A percentile compares a stretch with the other conserved stretches of the same genome.
phyloP scores from a whole-genome alignment of 2,329 filamentous ascomycete species.

The Sporothrix luriei region DNA sequence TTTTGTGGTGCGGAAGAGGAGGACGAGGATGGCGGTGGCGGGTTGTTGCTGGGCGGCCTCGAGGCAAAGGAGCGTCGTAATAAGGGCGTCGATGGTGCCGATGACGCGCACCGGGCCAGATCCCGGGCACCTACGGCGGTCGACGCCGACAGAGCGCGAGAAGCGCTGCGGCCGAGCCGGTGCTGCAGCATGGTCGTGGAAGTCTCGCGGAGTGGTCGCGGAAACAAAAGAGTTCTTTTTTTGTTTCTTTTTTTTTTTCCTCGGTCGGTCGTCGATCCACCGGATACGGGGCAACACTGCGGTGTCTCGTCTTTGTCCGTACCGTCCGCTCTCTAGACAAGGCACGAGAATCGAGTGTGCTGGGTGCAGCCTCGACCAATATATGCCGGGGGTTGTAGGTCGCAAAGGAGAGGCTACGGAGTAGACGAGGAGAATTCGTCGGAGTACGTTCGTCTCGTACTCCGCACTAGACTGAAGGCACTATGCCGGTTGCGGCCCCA shows the following conservation, averaged over 20 bases:
- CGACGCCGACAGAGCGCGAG: slow-evolving; percentile 19
- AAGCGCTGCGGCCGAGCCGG: slow-evolving; percentile 24
- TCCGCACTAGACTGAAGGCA: slow-evolving; percentile 1
- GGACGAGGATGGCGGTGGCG: slow-evolving; percentile 5
- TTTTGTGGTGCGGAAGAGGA: background rate
- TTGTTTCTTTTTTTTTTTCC: background rate
- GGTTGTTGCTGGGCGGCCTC: slow-evolving; percentile 29
- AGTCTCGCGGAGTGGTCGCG: slow-evolving; percentile 5
- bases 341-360: background rate
- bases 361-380: background rate
- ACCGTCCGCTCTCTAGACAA: background rate
- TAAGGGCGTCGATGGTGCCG: background rate
- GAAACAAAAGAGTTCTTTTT: no score
- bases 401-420: background rate
- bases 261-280: slow-evolving; percentile 2
- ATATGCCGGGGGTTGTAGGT: background rate
- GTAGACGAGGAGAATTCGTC: background rate
- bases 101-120: background rate
- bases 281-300: background rate
- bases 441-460: background rate
- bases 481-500: slow-evolving; percentile 23
- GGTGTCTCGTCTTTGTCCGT: background rate
- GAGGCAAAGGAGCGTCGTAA: slow-evolving; percentile 31
- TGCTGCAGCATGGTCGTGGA: slow-evolving; percentile 28
- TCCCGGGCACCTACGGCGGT: background rate